Conservation (phyloP, 1,284 basidiomycete species). For the Apiotrichum siamense region DNA sequence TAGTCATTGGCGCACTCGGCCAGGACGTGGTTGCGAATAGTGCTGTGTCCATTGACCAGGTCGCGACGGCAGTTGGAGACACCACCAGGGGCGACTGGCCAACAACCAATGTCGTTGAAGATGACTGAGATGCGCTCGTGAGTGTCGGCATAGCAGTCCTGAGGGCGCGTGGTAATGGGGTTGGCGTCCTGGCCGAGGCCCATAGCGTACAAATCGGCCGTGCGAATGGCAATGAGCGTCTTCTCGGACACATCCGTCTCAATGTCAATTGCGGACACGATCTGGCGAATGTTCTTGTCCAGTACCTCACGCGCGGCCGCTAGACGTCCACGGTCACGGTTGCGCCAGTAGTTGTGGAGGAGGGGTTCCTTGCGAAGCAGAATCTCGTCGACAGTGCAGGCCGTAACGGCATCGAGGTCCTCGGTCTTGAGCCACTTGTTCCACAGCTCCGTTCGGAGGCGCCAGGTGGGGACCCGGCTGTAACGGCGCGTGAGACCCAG, state of each 20-base stretch:
- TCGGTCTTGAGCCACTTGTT: constrained; percentile 5
- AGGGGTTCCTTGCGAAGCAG: constrained; percentile 10
- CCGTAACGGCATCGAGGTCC: constrained; percentile 10
- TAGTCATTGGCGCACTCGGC: constrained; percentile 16
- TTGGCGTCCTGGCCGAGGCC: constrained; percentile 11
- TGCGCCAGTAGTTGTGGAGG: constrained; percentile 7
- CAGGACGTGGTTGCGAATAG: constrained; percentile 13
- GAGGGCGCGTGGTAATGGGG: constrained; percentile 4
- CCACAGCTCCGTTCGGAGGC: constrained; percentile 11
- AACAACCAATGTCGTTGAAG: constrained; percentile 12
- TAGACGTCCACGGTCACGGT: constrained; percentile 7
- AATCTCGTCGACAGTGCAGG: constrained; percentile 12
- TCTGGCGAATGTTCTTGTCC: constrained; percentile 8
- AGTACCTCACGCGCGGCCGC: not conserved
- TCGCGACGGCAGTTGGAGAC: constrained; percentile 15
- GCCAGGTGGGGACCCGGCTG: constrained; percentile 4
- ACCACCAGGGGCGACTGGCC: constrained; percentile 11
- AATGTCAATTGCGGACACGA: constrained; percentile 9
- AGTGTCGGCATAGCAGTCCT: constrained; percentile 13
- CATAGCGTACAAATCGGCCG: constrained; percentile 13
- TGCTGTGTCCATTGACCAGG: constrained; percentile 11
- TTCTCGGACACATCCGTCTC: constrained; percentile 9
- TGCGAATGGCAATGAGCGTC: constrained; percentile 10
- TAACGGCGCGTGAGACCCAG: not conserved
- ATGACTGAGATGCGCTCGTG: constrained; percentile 10